phyloP scores from a whole-genome alignment of 139 green algal genomes.

The Chlorella sp. region DNA sequence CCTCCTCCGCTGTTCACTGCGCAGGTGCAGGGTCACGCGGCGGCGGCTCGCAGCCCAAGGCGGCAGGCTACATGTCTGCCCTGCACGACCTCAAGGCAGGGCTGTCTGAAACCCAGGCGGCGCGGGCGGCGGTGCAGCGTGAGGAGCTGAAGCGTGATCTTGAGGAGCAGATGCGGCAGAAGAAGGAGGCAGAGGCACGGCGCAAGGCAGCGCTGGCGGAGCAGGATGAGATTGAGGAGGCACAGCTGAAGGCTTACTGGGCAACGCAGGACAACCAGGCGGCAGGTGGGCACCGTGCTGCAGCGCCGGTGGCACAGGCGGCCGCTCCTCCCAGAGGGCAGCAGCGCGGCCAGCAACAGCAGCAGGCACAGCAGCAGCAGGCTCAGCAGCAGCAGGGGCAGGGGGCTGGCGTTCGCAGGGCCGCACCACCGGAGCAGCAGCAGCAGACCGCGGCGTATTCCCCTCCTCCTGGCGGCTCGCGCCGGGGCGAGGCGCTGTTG shows the following conservation, averaged over 20 bases:
- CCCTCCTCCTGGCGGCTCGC: neutral
- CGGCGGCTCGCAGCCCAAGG: no score
- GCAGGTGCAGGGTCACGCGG: neutral
- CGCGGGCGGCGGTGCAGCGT: neutral
- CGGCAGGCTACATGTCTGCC: neutral
- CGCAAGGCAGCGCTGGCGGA: slow-evolving; percentile 13
- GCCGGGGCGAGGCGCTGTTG: slow-evolving; percentile 19
- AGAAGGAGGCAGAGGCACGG: neutral
- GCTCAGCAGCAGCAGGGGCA: neutral
- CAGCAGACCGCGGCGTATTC: neutral
- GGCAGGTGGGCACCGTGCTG: neutral
- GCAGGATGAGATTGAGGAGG: slow-evolving; percentile 30
- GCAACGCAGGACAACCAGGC: neutral
- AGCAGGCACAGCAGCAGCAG: no score
- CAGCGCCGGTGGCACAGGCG: neutral
- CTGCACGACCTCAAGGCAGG: slow-evolving; percentile 12
- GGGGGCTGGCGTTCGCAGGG: neutral
- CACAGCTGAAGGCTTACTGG: slow-evolving; percentile 28
- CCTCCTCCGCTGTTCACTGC: neutral
- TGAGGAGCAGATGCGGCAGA: slow-evolving; percentile 32
- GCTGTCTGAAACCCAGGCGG: slow-evolving; percentile 7
- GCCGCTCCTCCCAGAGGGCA: neutral
- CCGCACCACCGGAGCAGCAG: neutral
- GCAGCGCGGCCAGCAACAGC: neutral
- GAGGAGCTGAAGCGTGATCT: slow-evolving; percentile 39